A percentile compares a stretch with the other conserved stretches of the same genome.
Conservation (phyloP, 225 moss, liverwort and hornwort genomes). For the Polytrichum commune region DNA sequence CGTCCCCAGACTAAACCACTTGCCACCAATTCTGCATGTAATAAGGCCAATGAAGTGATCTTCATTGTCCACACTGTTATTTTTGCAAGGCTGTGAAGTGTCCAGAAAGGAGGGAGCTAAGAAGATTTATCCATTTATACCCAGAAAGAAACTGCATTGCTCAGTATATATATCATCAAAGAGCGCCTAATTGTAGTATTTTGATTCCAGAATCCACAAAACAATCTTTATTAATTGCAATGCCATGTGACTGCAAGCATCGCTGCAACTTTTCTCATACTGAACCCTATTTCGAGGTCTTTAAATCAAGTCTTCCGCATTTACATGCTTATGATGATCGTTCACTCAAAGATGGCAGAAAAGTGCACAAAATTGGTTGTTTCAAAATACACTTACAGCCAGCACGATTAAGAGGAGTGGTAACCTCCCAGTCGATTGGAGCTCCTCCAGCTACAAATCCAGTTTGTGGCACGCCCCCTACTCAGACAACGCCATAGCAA, state of each 20-base stretch:
- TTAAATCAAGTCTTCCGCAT: too few relatives aligned
- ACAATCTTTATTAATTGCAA: background rate
- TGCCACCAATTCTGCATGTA: conserved; percentile 19
- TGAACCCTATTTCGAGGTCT: background rate
- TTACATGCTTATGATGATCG: too few relatives aligned
- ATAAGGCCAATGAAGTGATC: too few relatives aligned
- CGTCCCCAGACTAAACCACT: background rate
- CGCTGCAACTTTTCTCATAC: background rate
- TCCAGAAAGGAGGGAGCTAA: background rate
- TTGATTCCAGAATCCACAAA: too few relatives aligned
- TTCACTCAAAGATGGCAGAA: background rate
- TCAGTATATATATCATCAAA: too few relatives aligned
- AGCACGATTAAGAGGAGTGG: conserved; percentile 22
- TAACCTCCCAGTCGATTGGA: conserved; percentile 44
- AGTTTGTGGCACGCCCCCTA: conserved; percentile 27
- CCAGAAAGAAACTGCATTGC: too few relatives aligned
- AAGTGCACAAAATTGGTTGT: background rate
- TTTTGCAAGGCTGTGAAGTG: too few relatives aligned
- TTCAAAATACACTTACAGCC: conserved; percentile 2
- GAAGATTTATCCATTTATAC: background rate
- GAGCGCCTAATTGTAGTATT: too few relatives aligned
- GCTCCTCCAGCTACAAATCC: conserved; percentile 51
- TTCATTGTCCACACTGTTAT: too few relatives aligned
- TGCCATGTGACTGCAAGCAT: background rate
- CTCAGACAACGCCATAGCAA: conserved; percentile 24